These are phyloP conservation scores for Lactuca sativa DNA, from an alignment of 129 eudicot species.

Conservation along the genomic window DNA sequence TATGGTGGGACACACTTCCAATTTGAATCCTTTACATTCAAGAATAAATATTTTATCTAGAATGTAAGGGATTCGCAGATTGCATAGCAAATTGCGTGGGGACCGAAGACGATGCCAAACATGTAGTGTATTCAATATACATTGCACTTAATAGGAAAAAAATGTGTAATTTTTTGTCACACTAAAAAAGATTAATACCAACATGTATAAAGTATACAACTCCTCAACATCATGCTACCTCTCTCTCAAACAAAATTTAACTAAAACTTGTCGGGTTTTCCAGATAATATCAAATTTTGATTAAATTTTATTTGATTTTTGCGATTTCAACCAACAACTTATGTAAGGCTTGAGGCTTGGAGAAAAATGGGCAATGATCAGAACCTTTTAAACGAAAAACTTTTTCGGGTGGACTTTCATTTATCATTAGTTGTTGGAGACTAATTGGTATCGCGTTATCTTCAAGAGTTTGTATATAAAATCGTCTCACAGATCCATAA, in stretches of 20 bases:
- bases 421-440: conserved; percentile 62
- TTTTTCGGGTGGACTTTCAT: conserved; percentile 65
- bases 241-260: neutral
- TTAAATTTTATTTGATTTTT: conserved; percentile 34
- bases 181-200: neutral
- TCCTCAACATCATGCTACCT: conserved; percentile 26
- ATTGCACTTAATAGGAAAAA: too few relatives aligned
- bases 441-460: conserved; percentile 76
- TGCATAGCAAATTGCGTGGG: too few relatives aligned
- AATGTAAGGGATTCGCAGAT: too few relatives aligned
- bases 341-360: conserved; percentile 91
- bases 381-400: conserved; percentile 87
- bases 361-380: conserved; percentile 95
- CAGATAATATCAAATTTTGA: neutral
- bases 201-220: conserved; percentile 18
- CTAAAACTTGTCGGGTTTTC: neutral
- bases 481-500: conserved; percentile 76
- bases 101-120: too few relatives aligned
- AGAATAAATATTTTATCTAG: too few relatives aligned
- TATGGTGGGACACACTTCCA: too few relatives aligned
- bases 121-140: neutral
- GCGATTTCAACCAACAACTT: conserved; percentile 76
- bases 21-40: too few relatives aligned
- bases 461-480: conserved; percentile 74
- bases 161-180: neutral